These are phyloP conservation scores for Penicillium maclennaniae DNA, from an alignment of 495 filamentous ascomycete species.

Conservation along the genomic window DNA sequence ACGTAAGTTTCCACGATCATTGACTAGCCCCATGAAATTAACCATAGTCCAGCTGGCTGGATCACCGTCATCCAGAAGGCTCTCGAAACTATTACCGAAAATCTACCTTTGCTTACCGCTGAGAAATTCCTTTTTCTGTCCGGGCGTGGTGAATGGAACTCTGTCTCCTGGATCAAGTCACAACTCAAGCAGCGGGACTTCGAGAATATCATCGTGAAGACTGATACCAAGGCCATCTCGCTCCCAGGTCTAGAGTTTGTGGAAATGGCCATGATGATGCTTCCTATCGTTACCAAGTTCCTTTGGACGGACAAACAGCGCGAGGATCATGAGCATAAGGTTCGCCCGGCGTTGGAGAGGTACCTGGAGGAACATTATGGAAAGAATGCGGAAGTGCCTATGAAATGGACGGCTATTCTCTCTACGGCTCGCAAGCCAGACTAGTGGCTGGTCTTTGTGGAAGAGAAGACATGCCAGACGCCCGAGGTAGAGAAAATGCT, in stretches of 20 bases:
- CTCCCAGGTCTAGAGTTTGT: slow-evolving; percentile 26
- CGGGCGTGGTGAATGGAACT: slow-evolving; percentile 31
- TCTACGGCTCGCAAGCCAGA: slow-evolving; percentile 30
- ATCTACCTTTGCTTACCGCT: slow-evolving; percentile 25
- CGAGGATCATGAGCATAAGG: slow-evolving; percentile 16
- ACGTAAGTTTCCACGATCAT: slow-evolving; percentile 19
- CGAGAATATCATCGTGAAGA: slow-evolving; percentile 24
- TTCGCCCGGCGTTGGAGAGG: slow-evolving; percentile 24
- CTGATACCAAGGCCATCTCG: slow-evolving; percentile 15
- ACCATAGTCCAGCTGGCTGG: slow-evolving; percentile 29
- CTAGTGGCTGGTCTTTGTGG: neutral
- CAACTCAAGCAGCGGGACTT: slow-evolving; percentile 31
- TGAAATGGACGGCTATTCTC: slow-evolving; percentile 34
- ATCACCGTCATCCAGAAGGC: slow-evolving; percentile 21
- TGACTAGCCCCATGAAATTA: neutral
- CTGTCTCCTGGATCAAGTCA: slow-evolving; percentile 25
- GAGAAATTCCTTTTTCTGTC: slow-evolving; percentile 22
- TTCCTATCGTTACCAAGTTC: slow-evolving; percentile 18
- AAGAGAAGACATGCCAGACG: neutral
- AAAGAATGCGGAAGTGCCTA: slow-evolving; percentile 22
- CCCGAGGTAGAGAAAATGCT: too few relatives aligned
- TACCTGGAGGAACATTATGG: slow-evolving; percentile 33
- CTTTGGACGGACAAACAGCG: slow-evolving; percentile 37
- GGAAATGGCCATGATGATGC: slow-evolving; percentile 29
- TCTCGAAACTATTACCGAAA: slow-evolving; percentile 24